These are phyloP conservation scores for Silene latifolia DNA, from an alignment of 148 eudicot genomes.

Conservation along the genomic window DNA sequence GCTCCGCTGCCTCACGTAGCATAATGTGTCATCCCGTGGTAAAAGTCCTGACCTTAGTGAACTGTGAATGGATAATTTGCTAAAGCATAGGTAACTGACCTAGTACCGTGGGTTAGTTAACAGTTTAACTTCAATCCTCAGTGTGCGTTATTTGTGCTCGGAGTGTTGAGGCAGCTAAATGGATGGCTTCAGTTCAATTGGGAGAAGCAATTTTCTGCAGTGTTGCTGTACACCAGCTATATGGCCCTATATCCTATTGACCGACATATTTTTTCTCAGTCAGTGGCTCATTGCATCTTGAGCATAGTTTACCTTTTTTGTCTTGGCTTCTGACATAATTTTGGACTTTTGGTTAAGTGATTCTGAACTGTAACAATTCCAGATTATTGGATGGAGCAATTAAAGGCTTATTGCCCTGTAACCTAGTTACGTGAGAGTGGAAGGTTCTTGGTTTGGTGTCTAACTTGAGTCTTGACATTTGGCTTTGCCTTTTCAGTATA, in stretches of 20 bases:
- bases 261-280: background rate
- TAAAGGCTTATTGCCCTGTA: background rate
- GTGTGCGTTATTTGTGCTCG: background rate
- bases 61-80: background rate
- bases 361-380: background rate
- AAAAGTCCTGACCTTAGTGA: background rate
- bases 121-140: background rate
- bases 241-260: no score
- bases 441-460: conserved; percentile 6
- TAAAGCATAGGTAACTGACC: background rate
- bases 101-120: background rate
- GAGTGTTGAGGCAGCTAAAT: background rate
- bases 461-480: background rate
- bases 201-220: background rate
- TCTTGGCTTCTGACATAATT: background rate
- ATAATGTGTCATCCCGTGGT: background rate
- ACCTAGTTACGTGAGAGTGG: background rate
- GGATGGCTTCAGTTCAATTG: background rate
- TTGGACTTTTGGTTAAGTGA: background rate
- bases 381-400: background rate
- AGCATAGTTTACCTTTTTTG: background rate
- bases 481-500: background rate
- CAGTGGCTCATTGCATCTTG: background rate
- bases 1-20: background rate
- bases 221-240: background rate